Conservation (phyloP, 73 alveolate species). For the Paramecium caudatum region DNA sequence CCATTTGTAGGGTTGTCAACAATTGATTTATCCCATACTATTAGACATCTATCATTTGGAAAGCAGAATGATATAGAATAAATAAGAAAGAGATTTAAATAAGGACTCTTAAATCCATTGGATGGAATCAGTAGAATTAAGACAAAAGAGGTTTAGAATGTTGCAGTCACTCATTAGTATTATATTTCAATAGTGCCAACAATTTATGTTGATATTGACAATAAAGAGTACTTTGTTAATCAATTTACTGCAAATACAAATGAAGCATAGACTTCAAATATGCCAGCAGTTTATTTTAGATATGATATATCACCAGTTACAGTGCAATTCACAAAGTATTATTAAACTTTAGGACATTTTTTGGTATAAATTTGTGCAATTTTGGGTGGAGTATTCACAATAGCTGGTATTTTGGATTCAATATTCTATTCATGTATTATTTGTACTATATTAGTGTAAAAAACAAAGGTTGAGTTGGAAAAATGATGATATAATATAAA, state of each 20-base stretch:
- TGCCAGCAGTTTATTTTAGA: conserved; percentile 89
- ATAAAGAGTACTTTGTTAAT: conserved; percentile 79
- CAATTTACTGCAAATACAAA: conserved; percentile 90
- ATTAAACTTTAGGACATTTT: conserved; percentile 88
- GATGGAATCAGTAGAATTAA: conserved; percentile 78
- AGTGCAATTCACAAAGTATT: conserved; percentile 88
- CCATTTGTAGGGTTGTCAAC: conserved; percentile 58
- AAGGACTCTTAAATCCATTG: conserved; percentile 84
- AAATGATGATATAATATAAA: not conserved
- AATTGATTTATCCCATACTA: conserved; percentile 89
- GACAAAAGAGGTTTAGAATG: conserved; percentile 52
- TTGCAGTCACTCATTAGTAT: conserved; percentile 85
- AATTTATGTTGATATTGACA: conserved; percentile 82
- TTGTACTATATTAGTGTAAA: not conserved
- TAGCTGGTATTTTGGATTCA: conserved; percentile 95
- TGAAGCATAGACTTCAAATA: conserved; percentile 76
- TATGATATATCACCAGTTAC: conserved; percentile 98
- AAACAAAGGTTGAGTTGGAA: not conserved
- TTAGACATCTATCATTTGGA: conserved; percentile 94
- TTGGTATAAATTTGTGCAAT: conserved; percentile 96
- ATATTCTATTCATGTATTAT: conserved; percentile 74
- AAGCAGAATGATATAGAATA: conserved; percentile 77
- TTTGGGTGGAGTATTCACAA: conserved; percentile 98
- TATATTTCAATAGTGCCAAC: conserved; percentile 96
- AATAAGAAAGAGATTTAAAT: conserved; percentile 82